Percentiles rank a stretch among this genome's conserved stretches.
Conservation (phyloP, 129 eudicot species). For the Flaveria ramosissima region DNA sequence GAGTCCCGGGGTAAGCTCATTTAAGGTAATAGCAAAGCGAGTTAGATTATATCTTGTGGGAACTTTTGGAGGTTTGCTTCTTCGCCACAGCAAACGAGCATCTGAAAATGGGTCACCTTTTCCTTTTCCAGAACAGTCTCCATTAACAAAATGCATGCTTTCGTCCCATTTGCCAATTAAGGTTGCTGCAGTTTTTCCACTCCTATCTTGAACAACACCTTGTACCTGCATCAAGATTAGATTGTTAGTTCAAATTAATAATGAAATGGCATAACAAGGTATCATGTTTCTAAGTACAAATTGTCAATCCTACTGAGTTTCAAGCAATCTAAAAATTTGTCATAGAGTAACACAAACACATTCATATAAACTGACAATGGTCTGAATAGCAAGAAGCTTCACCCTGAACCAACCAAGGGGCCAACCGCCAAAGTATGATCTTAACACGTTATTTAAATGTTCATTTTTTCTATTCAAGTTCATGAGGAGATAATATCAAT, state of each 20-base stretch:
- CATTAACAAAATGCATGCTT: constrained; percentile 82
- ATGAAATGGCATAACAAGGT: constrained; percentile 1
- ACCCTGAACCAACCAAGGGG: background rate
- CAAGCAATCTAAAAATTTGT: background rate
- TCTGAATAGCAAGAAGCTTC: constrained; percentile 12
- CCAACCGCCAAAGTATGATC: background rate
- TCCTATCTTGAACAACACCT: constrained; percentile 80
- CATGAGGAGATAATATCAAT: background rate
- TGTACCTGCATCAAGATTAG: constrained; percentile 66
- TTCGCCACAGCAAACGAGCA: constrained; percentile 86
- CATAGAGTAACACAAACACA: background rate
- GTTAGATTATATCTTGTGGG: constrained; percentile 90
- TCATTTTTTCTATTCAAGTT: background rate
- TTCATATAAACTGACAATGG: background rate
- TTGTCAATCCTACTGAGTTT: background rate
- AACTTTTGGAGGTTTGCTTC: constrained; percentile 86
- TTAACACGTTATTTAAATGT: background rate
- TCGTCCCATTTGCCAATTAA: constrained; percentile 98
- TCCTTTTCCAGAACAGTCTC: constrained; percentile 75
- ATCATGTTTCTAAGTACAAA: background rate
- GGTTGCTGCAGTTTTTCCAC: constrained; percentile 89
- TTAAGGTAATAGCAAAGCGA: constrained; percentile 90
- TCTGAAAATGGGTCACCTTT: constrained; percentile 64
- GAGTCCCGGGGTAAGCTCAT: constrained; percentile 82
- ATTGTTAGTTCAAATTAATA: background rate